Evolutionary conservation across 768 basidiomycete species (phyloP).

Genomic region (Sistotremastrum niveocremeum): DNA sequence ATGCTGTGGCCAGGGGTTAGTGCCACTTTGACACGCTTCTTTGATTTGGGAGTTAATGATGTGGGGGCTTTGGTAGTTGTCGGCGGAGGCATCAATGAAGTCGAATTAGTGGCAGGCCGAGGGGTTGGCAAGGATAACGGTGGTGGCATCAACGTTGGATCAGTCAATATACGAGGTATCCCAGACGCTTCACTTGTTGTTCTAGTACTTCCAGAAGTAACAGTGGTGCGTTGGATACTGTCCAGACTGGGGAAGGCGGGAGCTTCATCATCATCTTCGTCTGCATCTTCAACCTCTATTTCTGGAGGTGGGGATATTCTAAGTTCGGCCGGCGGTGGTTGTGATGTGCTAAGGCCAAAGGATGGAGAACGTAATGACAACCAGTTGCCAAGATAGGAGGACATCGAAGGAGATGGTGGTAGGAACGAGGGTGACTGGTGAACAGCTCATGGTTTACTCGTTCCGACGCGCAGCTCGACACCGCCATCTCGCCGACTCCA

Average conservation of each 20-base stretch:
- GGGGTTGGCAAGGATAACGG: conserved; percentile 12
- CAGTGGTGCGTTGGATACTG: conserved; percentile 48
- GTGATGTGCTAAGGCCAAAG: conserved; percentile 24
- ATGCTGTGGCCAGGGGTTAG: conserved; percentile 85
- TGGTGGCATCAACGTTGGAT: conserved; percentile 41
- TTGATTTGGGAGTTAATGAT: conserved; percentile 26
- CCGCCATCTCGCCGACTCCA: too few relatives aligned
- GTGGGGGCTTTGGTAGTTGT: conserved; percentile 45
- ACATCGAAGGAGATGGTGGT: conserved; percentile 20
- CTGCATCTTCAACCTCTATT: conserved; percentile 23
- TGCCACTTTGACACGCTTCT: conserved; percentile 66
- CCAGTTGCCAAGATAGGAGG: conserved; percentile 52
- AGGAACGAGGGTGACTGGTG: too few relatives aligned
- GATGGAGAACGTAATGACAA: conserved; percentile 20
- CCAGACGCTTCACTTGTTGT: conserved; percentile 17
- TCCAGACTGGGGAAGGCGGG: conserved; percentile 62
- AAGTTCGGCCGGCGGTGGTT: conserved; percentile 27
- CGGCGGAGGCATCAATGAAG: conserved; percentile 38
- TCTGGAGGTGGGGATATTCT: conserved; percentile 26
- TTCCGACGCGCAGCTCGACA: too few relatives aligned
- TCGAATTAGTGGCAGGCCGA: conserved; percentile 9
- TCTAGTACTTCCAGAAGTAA: conserved; percentile 15
- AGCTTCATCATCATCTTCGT: conserved; percentile 40
- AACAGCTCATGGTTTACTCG: too few relatives aligned
- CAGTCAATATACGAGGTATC: conserved; percentile 28